Base-by-base conservation (phyloP, 2,329 filamentous ascomycete species). In the Xylaria hypoxylon region DNA sequence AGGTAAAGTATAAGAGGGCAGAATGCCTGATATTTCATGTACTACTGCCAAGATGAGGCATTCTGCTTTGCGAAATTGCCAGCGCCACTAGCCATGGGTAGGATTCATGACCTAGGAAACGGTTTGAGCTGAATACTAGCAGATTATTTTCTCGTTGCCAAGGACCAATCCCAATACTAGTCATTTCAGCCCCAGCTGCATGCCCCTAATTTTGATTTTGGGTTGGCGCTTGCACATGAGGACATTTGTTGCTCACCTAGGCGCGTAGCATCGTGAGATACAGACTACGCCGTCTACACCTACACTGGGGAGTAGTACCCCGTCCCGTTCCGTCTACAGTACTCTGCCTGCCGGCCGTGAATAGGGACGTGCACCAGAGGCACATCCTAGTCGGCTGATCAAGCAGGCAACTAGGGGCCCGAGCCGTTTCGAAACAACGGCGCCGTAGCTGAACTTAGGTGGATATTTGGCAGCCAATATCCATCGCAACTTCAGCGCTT, bases 131-230 rank as follows among this genome's bases (percentile, higher is more conserved):
- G 56, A 59, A 64, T 19, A 28, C 11, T n/a, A 42, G 55, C 13
- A 55, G 55, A 22, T 47, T 13, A 24, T 31, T 51, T 33, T 42
- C 22, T 13, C n/a, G n/a, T 26, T 31, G 56, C 35, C 22, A 61
- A 60, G 57, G 19, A 5, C 62, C 51, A 56, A 61, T 61, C 44
- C 50, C 8, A 7, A 57, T 28, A 35, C 51, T 28, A 26, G 62
- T 51, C 28, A 31, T 5, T 61, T 65, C 62, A 65, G 62, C 62
- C 35, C 50, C 40, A 52, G 57, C 40, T 60, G 56, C 50, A 60
- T 22, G 13, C 26, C 56, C 62, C 57, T 55, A 19, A 28, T 15
- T 6, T 11, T 33, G 22, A 62, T 22, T 42, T 42, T 40, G 13
- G 5, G 24, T 19, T 35, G 40, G 47, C 50, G 50, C 40, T 35